Conservation (phyloP, 352 stramenopile genomes). For the Pythium folliculosum region DNA sequence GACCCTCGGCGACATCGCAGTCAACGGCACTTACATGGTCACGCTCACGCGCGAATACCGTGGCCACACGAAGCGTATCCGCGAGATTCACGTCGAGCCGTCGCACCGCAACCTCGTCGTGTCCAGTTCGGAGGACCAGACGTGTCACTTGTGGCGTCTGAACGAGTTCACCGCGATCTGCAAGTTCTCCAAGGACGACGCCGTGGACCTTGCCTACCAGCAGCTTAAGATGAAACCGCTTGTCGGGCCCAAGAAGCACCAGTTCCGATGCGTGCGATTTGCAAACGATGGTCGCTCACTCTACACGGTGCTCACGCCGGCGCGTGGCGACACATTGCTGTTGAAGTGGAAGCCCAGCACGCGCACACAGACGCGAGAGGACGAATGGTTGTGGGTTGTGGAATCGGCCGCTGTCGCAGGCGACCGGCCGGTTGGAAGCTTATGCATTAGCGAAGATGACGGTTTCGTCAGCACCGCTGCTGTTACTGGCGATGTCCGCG, state of each 20-base stretch:
- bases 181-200: conserved; percentile 79
- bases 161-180: conserved; percentile 63
- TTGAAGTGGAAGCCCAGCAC: conserved; percentile 81
- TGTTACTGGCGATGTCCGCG: conserved; percentile 72
- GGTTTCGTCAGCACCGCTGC: conserved; percentile 68
- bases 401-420: conserved; percentile 53
- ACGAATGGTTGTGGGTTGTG: conserved; percentile 74
- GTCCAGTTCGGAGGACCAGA: conserved; percentile 77
- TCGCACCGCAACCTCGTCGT: conserved; percentile 81
- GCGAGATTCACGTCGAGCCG: conserved; percentile 76
- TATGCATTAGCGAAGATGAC: conserved; percentile 77
- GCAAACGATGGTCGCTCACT: conserved; percentile 63
- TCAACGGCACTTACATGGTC: conserved; percentile 50
- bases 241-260: conserved; percentile 57
- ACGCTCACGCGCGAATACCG: conserved; percentile 76
- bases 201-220: conserved; percentile 62
- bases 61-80: conserved; percentile 78
- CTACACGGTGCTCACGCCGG: conserved; percentile 75
- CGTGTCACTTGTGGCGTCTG: conserved; percentile 80
- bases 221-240: conserved; percentile 46
- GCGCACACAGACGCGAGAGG: conserved; percentile 62
- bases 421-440: conserved; percentile 72
- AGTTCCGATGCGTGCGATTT: conserved; percentile 83
- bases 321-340: conserved; percentile 74
- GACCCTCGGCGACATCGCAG: conserved; percentile 56